phyloP scores from a whole-genome alignment of 495 filamentous ascomycete genomes.

The Evernia prunastri region DNA sequence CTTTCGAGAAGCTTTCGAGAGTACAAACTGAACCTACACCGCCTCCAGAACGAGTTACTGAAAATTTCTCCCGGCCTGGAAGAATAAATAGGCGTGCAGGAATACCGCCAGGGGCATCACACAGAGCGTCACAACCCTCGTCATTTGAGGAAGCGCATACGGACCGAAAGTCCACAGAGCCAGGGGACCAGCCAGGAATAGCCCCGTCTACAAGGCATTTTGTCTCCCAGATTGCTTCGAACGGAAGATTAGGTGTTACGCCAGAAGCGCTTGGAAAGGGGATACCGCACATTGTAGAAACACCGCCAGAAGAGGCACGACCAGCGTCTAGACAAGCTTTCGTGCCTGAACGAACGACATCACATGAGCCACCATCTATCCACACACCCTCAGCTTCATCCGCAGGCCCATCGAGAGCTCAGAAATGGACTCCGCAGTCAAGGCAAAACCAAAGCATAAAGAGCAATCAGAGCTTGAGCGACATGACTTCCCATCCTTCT shows the following conservation, averaged over 20 bases:
- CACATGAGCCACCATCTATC: slow-evolving; percentile 40
- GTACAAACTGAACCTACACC: slow-evolving; percentile 73
- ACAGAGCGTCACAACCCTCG: slow-evolving; percentile 19
- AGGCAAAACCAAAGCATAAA: slow-evolving; percentile 23
- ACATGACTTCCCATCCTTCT: slow-evolving; percentile 57
- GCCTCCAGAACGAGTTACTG: slow-evolving; percentile 14
- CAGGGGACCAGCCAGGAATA: slow-evolving; percentile 15
- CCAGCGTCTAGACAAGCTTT: slow-evolving; percentile 30
- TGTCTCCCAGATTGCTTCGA: slow-evolving; percentile 36
- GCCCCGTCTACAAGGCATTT: slow-evolving; percentile 23
- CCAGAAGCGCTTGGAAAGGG: slow-evolving; percentile 37
- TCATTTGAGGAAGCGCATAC: slow-evolving; percentile 17
- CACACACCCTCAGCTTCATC: slow-evolving; percentile 28
- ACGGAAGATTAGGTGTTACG: slow-evolving; percentile 42
- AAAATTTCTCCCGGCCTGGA: slow-evolving; percentile 28
- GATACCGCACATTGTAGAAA: slow-evolving; percentile 65
- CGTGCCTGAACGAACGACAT: slow-evolving; percentile 48
- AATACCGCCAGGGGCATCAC: slow-evolving; percentile 14
- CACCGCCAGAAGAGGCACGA: slow-evolving; percentile 40
- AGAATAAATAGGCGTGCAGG: slow-evolving; percentile 21
- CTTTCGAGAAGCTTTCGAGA: slow-evolving; percentile 50
- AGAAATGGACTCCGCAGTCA: slow-evolving; percentile 21
- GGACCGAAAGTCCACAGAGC: slow-evolving; percentile 11
- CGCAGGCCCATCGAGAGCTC: slow-evolving; percentile 17
- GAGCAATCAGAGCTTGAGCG: slow-evolving; percentile 45